Conservation (phyloP, 2,329 filamentous ascomycete genomes). For the Allantophomopsis lycopodina region DNA sequence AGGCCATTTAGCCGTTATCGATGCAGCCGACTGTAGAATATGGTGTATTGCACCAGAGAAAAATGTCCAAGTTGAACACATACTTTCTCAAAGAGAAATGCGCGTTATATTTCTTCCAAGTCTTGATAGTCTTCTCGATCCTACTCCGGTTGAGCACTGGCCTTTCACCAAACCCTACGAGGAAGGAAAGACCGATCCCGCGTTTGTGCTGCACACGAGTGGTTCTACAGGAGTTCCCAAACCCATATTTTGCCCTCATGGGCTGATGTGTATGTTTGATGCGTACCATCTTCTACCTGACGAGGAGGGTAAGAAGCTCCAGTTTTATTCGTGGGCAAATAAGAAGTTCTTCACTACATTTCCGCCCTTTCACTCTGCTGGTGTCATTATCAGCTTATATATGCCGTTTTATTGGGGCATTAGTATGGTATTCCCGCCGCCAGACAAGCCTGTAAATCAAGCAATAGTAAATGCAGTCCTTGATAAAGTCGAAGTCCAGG, state of each 20-base stretch:
- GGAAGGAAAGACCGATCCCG: background rate
- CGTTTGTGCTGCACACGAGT: constrained; percentile 22
- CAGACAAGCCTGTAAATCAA: background rate
- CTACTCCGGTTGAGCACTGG: background rate
- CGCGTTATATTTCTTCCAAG: background rate
- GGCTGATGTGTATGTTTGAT: background rate
- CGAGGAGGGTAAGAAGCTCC: no score
- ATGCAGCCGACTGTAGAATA: background rate
- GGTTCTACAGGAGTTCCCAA: constrained; percentile 28
- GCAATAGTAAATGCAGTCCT: background rate
- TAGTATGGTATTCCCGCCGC: background rate
- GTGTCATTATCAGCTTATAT: background rate
- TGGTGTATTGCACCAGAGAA: background rate
- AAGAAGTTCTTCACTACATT: no score
- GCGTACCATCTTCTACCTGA: no score
- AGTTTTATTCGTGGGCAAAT: no score
- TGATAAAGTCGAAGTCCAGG: background rate
- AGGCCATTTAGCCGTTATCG: background rate
- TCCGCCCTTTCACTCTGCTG: background rate
- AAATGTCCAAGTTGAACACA: background rate
- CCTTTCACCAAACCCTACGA: background rate
- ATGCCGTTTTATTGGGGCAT: background rate
- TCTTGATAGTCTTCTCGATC: background rate
- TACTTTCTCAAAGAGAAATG: background rate
- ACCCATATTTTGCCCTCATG: constrained; percentile 22